These are phyloP conservation scores for Polytrichum formosum DNA, from an alignment of 225 moss, liverwort and hornwort species.

Conservation along the genomic window DNA sequence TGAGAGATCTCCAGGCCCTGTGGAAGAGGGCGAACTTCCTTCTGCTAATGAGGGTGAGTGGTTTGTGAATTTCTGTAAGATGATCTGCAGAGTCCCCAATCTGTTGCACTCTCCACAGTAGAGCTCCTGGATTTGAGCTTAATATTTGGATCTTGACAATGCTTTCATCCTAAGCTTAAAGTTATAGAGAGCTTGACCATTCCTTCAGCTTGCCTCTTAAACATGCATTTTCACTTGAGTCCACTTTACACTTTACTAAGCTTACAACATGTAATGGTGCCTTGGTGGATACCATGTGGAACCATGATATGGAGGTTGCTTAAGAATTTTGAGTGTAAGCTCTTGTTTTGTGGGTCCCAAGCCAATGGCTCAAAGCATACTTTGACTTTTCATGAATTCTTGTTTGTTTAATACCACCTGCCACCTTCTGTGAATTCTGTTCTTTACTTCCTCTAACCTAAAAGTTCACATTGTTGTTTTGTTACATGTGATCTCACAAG, in stretches of 20 bases:
- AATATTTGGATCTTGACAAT: neutral
- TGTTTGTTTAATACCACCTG: too few species aligned
- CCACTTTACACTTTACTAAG: too few species aligned
- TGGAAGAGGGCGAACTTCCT: slow-evolving; percentile 49
- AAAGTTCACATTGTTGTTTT: neutral
- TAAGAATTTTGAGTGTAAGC: too few species aligned
- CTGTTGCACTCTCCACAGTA: too few species aligned
- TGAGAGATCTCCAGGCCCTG: slow-evolving; percentile 23
- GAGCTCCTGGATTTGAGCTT: too few species aligned
- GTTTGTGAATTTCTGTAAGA: neutral
- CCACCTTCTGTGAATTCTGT: neutral
- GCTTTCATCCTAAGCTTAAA: neutral
- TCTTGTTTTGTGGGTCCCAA: too few species aligned
- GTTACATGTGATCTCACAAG: neutral
- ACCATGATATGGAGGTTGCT: neutral
- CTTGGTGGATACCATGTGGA: too few species aligned
- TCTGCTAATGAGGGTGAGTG: slow-evolving; percentile 8
- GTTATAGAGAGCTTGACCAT: neutral
- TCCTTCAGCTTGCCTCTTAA: neutral
- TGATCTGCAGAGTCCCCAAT: neutral
- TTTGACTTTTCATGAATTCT: too few species aligned
- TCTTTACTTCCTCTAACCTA: neutral
- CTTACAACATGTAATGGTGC: too few species aligned
- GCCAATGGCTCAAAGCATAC: too few species aligned
- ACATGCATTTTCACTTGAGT: too few species aligned